A percentile compares a stretch with the other conserved stretches of the same genome.
These are phyloP conservation scores for Fragaria vesca DNA, from an alignment of 306 rosid genomes.

Conservation along the genomic window DNA sequence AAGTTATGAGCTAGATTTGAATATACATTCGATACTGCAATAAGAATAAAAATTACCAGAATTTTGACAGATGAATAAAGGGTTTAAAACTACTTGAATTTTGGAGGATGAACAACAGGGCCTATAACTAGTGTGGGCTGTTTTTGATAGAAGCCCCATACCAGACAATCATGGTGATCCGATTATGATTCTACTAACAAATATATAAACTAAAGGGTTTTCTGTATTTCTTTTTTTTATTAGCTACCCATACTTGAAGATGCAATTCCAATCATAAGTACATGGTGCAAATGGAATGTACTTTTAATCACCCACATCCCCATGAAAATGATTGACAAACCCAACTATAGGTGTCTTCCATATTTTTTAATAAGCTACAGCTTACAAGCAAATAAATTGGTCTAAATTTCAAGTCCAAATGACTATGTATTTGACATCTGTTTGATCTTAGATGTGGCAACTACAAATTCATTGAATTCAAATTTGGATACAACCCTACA, in stretches of 20 bases:
- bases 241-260: slow-evolving; percentile 19
- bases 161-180: slow-evolving; percentile 21
- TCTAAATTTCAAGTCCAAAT: background rate
- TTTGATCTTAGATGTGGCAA: slow-evolving; percentile 10
- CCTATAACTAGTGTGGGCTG: slow-evolving; percentile 11
- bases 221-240: background rate
- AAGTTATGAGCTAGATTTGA: background rate
- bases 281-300: slow-evolving; percentile 39
- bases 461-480: slow-evolving; percentile 2
- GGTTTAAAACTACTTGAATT: background rate
- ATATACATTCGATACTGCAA: background rate
- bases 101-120: background rate
- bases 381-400: background rate
- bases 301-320: slow-evolving; percentile 23
- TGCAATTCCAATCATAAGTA: slow-evolving; percentile 31
- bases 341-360: slow-evolving; percentile 7
- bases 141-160: slow-evolving; percentile 36
- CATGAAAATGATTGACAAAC: slow-evolving; percentile 29
- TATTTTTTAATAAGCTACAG: background rate
- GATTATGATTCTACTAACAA: slow-evolving; percentile 17
- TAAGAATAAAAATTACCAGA: background rate
- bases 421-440: slow-evolving; percentile 19
- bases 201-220: slow-evolving; percentile 12
- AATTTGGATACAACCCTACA: background rate
- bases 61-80: background rate